A percentile compares a stretch with the other conserved stretches of the same genome.
Conservation (phyloP, 805 yeast species). For the Candida silvatica region DNA sequence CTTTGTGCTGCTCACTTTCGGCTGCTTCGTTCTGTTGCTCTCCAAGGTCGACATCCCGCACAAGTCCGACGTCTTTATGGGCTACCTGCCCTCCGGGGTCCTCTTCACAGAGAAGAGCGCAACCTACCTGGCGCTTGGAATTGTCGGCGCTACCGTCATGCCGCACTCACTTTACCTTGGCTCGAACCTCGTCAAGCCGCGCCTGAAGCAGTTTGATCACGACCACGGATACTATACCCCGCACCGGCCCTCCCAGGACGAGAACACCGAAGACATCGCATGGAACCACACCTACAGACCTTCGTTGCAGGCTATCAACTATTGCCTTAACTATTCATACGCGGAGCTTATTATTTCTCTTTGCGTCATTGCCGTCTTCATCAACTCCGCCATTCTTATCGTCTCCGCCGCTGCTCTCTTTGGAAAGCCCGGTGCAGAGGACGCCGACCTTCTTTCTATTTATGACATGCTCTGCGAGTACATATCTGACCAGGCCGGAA, state of each 20-base stretch:
- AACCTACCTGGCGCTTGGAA: constrained; percentile 69
- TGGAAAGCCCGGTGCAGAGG: constrained; percentile 59
- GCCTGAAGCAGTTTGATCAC: constrained; percentile 67
- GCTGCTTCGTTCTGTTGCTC: constrained; percentile 67
- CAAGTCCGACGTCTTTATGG: constrained; percentile 44
- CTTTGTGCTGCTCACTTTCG: constrained; percentile 65
- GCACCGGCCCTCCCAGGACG: constrained; percentile 11
- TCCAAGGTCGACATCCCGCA: constrained; percentile 48
- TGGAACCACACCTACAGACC: constrained; percentile 49
- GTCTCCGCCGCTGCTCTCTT: constrained; percentile 76
- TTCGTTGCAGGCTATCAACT: constrained; percentile 59
- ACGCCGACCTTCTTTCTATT: constrained; percentile 78
- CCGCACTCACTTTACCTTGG: constrained; percentile 85
- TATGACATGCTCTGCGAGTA: constrained; percentile 51
- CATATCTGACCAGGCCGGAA: constrained; percentile 73
- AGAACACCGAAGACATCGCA: constrained; percentile 17
- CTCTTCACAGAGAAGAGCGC: constrained; percentile 55
- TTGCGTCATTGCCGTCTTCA: constrained; percentile 75
- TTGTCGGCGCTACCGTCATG: constrained; percentile 92
- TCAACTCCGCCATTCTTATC: constrained; percentile 74
- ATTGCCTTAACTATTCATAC: constrained; percentile 65
- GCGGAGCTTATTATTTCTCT: constrained; percentile 63
- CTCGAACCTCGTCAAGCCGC: constrained; percentile 79
- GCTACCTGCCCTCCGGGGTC: constrained; percentile 60
- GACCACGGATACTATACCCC: constrained; percentile 18